A percentile compares a stretch with the other conserved stretches of the same genome.
phyloP scores from a whole-genome alignment of 2,329 filamentous ascomycete species.

The Pseudogymnoascus sp. region DNA sequence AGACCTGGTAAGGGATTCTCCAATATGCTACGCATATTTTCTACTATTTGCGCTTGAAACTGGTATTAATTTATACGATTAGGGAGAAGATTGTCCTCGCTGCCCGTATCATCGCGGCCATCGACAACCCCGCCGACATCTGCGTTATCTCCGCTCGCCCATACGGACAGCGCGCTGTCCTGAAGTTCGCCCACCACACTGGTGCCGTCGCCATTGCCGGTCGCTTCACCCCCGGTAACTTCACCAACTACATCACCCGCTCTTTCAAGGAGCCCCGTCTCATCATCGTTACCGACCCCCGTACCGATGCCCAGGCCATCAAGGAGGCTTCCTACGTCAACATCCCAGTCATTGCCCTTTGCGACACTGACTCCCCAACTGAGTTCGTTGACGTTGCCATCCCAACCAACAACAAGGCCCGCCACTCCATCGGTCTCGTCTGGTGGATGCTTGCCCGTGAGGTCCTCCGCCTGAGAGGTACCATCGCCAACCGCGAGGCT shows the following conservation, averaged over 20 bases:
- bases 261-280: slow-evolving; percentile 99
- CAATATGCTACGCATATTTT: neutral
- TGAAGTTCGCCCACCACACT: slow-evolving; percentile 99
- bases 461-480: slow-evolving; percentile 97
- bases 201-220: slow-evolving; percentile 96
- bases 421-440: slow-evolving; percentile 94
- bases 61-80: slow-evolving; percentile 18
- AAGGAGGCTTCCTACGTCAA: slow-evolving; percentile 99
- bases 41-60: neutral
- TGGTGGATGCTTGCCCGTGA: slow-evolving; percentile 99
- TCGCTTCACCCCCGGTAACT: slow-evolving; percentile 99
- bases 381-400: slow-evolving; percentile 99
- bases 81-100: slow-evolving; percentile 99
- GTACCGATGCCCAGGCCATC: slow-evolving; percentile 99
- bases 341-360: slow-evolving; percentile 98
- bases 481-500: slow-evolving; percentile 88
- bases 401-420: slow-evolving; percentile 99
- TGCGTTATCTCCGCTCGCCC: slow-evolving; percentile 99
- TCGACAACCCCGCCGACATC: slow-evolving; percentile 99
- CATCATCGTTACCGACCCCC: slow-evolving; percentile 98
- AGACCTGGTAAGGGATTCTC: slow-evolving; percentile 76
- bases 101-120: slow-evolving; percentile 95
- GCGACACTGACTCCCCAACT: slow-evolving; percentile 98
- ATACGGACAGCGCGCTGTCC: slow-evolving; percentile 98
- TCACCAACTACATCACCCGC: slow-evolving; percentile 99